Base-by-base conservation (phyloP, 2,329 filamentous ascomycete genomes). In the Cladophialophora exuberans region DNA sequence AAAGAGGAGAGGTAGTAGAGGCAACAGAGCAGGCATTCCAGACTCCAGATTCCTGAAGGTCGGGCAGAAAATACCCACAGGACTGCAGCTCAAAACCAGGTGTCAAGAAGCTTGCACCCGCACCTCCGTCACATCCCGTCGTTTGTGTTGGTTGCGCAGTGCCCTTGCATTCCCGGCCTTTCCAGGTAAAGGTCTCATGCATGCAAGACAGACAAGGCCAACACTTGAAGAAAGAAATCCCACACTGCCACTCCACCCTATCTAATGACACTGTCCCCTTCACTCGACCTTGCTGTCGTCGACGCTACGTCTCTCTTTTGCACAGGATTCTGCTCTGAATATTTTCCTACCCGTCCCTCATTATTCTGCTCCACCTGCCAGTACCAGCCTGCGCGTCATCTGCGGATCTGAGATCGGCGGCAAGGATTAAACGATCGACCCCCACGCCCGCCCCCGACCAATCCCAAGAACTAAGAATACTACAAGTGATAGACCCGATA, bases 81-180 rank as follows among this genome's bases (percentile, higher is more conserved):
- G n/a, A n/a, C n/a, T n/a, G n/a, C n/a, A n/a, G n/a, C n/a, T n/a
- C n/a, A n/a, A n/a, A n/a, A n/a, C n/a, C n/a, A n/a, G n/a, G n/a
- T n/a, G n/a, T n/a, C 39, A 7, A 25, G 39, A 42, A 11, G 17
- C 10, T n/a, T n/a, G n/a, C 20, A 9, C 20, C 39, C 20, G 26
- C 23, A n/a, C 33, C 39, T 49, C 46, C 46, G 46, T 35, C 46
- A 41, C 46, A 30, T 49, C 22, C 46, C 46, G 46, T 18, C 39
- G 22, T 17, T 23, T 13, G 46, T n/a, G n/a, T n/a, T n/a, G n/a
- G n/a, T n/a, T n/a, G n/a, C n/a, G n/a, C n/a, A n/a, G n/a, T n/a
- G n/a, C n/a, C n/a, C n/a, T n/a, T 49, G 46, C 46, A 49, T 49
- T 49, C 46, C 46, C 46, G 46, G 30, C n/a, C n/a, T n/a, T n/a